A percentile compares a stretch with the other conserved stretches of the same genome.
phyloP scores from a whole-genome alignment of 306 rosid species.

The Acacia crassicarpa region DNA sequence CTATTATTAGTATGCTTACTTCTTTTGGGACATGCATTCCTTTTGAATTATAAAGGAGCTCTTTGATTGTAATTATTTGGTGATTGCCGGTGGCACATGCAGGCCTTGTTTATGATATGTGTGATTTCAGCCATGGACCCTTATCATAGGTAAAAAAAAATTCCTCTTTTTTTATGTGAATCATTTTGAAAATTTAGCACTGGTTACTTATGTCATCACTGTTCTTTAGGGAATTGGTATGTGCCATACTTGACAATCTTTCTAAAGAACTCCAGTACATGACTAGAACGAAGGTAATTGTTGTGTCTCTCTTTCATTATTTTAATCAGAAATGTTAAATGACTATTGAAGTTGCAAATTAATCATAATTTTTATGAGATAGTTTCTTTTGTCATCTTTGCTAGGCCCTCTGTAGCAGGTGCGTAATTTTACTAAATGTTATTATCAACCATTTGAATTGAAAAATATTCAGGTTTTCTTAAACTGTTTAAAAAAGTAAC shows the following conservation, averaged over 20 bases:
- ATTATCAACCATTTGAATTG: neutral
- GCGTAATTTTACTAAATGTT: conserved; percentile 1
- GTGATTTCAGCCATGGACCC: conserved; percentile 88
- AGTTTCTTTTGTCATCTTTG: neutral
- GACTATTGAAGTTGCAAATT: conserved; percentile 23
- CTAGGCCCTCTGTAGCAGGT: neutral
- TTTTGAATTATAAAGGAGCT: conserved; percentile 2
- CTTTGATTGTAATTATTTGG: conserved; percentile 16
- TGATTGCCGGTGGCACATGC: conserved; percentile 37
- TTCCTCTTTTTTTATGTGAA: neutral
- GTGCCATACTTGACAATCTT: conserved; percentile 63
- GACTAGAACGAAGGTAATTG: conserved; percentile 69
- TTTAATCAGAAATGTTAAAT: conserved; percentile 14
- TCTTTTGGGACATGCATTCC: conserved; percentile 7
- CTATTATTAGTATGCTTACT: neutral
- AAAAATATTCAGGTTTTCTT: conserved; percentile 10
- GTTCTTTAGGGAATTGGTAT: conserved; percentile 66
- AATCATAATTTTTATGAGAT: neutral
- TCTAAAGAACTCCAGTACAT: conserved; percentile 70
- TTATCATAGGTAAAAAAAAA: conserved; percentile 62
- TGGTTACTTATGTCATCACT: conserved; percentile 23
- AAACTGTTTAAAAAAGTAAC: conserved; percentile 1
- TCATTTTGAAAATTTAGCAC: conserved; percentile 17
- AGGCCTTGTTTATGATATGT: conserved; percentile 92
- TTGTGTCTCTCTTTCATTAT: conserved; percentile 12